A percentile compares a stretch with the other conserved stretches of the same genome.
phyloP scores from a whole-genome alignment of 2,329 filamentous ascomycete genomes.

The Thyridium curvatum region DNA sequence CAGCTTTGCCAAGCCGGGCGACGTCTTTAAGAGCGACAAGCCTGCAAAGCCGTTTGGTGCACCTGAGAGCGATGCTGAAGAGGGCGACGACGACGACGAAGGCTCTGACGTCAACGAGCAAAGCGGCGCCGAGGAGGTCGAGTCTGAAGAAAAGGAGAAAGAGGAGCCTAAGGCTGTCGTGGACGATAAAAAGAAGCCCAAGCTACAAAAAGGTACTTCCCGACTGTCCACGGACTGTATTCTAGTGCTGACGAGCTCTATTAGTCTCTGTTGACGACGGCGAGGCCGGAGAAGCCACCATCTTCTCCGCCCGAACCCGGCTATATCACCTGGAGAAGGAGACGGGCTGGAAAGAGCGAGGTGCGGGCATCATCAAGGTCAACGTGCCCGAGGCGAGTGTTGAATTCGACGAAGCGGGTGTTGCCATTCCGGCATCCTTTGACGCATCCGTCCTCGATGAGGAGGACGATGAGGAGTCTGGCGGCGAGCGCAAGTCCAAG shows the following conservation, averaged over 20 bases:
- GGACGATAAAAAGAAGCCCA: slow-evolving; percentile 59
- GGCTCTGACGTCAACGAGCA: slow-evolving; percentile 30
- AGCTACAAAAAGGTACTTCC: slow-evolving; percentile 62
- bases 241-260: slow-evolving; percentile 19
- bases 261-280: slow-evolving; percentile 73
- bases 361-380: slow-evolving; percentile 76
- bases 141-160: slow-evolving; percentile 34
- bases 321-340: slow-evolving; percentile 72
- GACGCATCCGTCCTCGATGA: slow-evolving; percentile 46
- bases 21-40: slow-evolving; percentile 49
- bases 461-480: slow-evolving; percentile 21
- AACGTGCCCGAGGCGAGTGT: slow-evolving; percentile 61
- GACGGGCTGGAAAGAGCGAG: slow-evolving; percentile 83
- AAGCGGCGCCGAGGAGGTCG: slow-evolving; percentile 41
- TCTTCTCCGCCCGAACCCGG: slow-evolving; percentile 73
- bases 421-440: slow-evolving; percentile 45
- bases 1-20: slow-evolving; percentile 64
- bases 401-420: slow-evolving; percentile 46
- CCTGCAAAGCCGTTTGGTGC: slow-evolving; percentile 71
- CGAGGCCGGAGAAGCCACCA: slow-evolving; percentile 73
- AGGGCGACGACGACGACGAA: slow-evolving; percentile 33
- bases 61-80: slow-evolving; percentile 58
- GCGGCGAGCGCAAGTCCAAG: slow-evolving; percentile 26
- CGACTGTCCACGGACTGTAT: background rate
- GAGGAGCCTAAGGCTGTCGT: slow-evolving; percentile 37